Base-by-base conservation (phyloP, 768 basidiomycete genomes). In the Agaricus sinodeliciosus region DNA sequence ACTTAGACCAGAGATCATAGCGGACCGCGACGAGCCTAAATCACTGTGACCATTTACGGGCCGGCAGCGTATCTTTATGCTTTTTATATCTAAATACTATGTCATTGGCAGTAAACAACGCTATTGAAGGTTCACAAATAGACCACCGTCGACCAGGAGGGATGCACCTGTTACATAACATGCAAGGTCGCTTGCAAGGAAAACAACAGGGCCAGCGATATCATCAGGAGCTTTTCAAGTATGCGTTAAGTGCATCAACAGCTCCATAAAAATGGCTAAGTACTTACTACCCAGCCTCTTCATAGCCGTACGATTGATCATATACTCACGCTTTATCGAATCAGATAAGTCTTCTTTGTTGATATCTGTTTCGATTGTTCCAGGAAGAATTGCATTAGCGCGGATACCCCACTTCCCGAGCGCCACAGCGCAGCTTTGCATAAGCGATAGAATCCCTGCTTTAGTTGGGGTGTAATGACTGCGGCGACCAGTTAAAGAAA, bases 391-490 rank as follows among this genome's bases (percentile, higher is more conserved):
- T 3, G 83, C 80, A 60, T 85, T 84, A 37, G 81, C 85, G 35
- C 87, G 77, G 57, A 90, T 90, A 45, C 79, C 79, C 64, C 86
- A 80, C 56, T 85, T 83, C n/a, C 85, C 85, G 22, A 89, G 70
- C 3, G 87, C 86, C 40, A 87, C 80, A 3, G 87, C 85, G 59
- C 82, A 85, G 56, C 82, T 84, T 65, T 89, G 85, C 87, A 89
- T 90, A 57, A 90, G 66, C 26, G 82, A 84, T 41, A 85, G 76
- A 48, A 90, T 80, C 1, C 84, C 86, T 2, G 88, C 88, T 62
- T 90, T 88, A 4, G 88, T 89, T 4, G 87, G 86, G 2, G 84
- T 87, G 59, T 89, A 90, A 62, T 88, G 86, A 48, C 80, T 81
- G 55, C 1, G 49, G 37, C n/a, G 28, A 7, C 40, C 45, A 16